Evolutionary conservation across 345 rosid species (phyloP).

Genomic region (Eutrema yunnanense): DNA sequence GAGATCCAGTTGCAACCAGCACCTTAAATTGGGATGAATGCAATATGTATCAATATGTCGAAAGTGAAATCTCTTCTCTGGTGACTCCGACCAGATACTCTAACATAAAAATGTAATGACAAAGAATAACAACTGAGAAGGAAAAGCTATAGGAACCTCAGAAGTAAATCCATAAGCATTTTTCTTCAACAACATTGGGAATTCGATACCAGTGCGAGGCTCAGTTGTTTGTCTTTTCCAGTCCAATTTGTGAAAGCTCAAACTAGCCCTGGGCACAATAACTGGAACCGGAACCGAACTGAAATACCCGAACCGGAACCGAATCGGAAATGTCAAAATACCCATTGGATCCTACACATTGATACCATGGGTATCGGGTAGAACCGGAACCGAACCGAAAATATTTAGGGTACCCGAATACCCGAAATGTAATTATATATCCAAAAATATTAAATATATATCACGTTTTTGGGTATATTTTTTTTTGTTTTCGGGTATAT

Average conservation of each 20-base stretch:
- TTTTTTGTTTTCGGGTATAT: no score
- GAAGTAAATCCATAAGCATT: constrained; percentile 40
- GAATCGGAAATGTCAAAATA: no score
- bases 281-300: no score
- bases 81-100: not conserved
- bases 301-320: no score
- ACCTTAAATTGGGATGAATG: constrained; percentile 41
- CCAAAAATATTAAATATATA: no score
- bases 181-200: constrained; percentile 55
- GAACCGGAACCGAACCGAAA: no score
- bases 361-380: no score
- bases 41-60: not conserved
- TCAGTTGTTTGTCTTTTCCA: constrained; percentile 51
- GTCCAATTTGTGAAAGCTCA: constrained; percentile 48
- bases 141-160: constrained; percentile 39
- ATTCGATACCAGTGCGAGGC: constrained; percentile 80
- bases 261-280: not conserved
- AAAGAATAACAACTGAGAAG: not conserved
- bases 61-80: not conserved
- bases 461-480: no score
- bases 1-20: constrained; percentile 94
- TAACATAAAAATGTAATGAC: not conserved
- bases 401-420: no score
- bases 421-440: no score
- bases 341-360: no score